phyloP scores from a whole-genome alignment of 1,284 basidiomycete genomes.

The Moesziomyces aphidis region DNA sequence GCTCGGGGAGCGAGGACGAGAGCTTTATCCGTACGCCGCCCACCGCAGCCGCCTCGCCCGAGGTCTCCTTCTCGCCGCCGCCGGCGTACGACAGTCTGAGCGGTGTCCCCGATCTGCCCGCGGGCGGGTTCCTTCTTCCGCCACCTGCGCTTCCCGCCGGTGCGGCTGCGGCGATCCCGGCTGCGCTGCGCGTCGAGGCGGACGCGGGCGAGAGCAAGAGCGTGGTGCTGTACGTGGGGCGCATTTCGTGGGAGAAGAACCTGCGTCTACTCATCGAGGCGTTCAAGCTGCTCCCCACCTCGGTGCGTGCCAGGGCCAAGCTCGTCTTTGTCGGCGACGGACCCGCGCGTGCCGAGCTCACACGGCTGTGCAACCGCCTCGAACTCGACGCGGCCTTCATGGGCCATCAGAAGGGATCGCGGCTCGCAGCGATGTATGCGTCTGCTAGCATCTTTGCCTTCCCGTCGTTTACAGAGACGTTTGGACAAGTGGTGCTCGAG shows the following conservation, averaged over 20 bases:
- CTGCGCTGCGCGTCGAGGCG: slow-evolving; percentile 16
- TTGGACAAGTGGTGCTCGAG: slow-evolving; percentile 74
- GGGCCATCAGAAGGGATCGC: slow-evolving; percentile 70
- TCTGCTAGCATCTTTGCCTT: slow-evolving; percentile 73
- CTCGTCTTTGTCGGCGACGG: slow-evolving; percentile 74
- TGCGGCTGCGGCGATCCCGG: slow-evolving; percentile 9
- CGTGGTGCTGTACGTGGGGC: slow-evolving; percentile 69
- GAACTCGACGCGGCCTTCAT: slow-evolving; percentile 72
- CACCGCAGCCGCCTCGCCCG: slow-evolving; percentile 58
- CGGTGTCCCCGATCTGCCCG: slow-evolving; percentile 53
- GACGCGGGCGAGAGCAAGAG: slow-evolving; percentile 53
- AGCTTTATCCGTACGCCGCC: slow-evolving; percentile 69
- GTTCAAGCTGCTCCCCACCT: slow-evolving; percentile 67
- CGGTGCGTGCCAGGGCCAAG: slow-evolving; percentile 68
- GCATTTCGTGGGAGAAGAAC: slow-evolving; percentile 74
- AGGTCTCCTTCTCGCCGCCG: slow-evolving; percentile 61
- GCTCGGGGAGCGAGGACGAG: slow-evolving; percentile 29
- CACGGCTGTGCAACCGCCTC: slow-evolving; percentile 69
- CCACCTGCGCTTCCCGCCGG: slow-evolving; percentile 47
- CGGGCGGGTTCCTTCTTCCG: slow-evolving; percentile 51
- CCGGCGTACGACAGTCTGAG: slow-evolving; percentile 61
- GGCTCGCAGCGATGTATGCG: slow-evolving; percentile 70
- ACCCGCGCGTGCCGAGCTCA: slow-evolving; percentile 71
- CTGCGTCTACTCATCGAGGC: slow-evolving; percentile 72
- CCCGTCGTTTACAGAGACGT: slow-evolving; percentile 73